Evolutionary conservation across 179 eudicot species (phyloP).

Genomic region (Corrigiola litoralis): DNA sequence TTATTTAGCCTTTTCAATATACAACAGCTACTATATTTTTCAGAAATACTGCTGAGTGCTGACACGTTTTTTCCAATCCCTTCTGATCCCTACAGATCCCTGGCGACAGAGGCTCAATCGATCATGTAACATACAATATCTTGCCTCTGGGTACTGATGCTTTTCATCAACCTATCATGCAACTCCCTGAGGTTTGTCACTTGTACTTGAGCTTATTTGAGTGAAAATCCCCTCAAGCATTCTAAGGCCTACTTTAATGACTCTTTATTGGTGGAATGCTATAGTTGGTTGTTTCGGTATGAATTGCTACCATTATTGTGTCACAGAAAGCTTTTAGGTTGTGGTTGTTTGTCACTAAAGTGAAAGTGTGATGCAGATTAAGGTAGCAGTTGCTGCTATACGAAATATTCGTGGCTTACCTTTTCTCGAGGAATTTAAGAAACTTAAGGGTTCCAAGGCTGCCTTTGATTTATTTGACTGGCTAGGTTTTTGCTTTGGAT

Average conservation of each 20-base stretch:
- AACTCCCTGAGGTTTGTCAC: slow-evolving; percentile 74
- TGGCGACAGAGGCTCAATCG: slow-evolving; percentile 55
- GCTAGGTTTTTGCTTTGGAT: slow-evolving; percentile 80
- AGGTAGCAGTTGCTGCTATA: slow-evolving; percentile 73
- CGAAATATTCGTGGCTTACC: slow-evolving; percentile 78
- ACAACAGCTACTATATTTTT: not conserved
- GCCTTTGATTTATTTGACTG: slow-evolving; percentile 78
- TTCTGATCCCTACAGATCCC: slow-evolving; percentile 49
- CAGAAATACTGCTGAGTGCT: not conserved
- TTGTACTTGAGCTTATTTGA: too few species aligned
- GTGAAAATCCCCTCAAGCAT: too few species aligned
- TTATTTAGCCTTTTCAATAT: slow-evolving; percentile 5
- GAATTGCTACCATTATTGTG: not conserved
- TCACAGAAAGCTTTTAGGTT: not conserved
- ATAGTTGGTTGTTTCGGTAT: not conserved
- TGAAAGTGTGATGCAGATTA: slow-evolving; percentile 53
- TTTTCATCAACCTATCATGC: slow-evolving; percentile 82
- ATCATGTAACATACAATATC: slow-evolving; percentile 68
- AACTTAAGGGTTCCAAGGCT: slow-evolving; percentile 29
- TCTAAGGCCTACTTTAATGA: too few species aligned
- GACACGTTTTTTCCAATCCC: slow-evolving; percentile 3
- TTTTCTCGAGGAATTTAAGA: slow-evolving; percentile 57
- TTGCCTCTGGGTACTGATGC: slow-evolving; percentile 90
- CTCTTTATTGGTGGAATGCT: not conserved
- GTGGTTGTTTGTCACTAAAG: slow-evolving; percentile 1